Percentiles rank a stretch among this genome's conserved stretches.
Evolutionary conservation across 2,329 filamentous ascomycete genomes (phyloP).

Genomic region (Penicillium palitans): DNA sequence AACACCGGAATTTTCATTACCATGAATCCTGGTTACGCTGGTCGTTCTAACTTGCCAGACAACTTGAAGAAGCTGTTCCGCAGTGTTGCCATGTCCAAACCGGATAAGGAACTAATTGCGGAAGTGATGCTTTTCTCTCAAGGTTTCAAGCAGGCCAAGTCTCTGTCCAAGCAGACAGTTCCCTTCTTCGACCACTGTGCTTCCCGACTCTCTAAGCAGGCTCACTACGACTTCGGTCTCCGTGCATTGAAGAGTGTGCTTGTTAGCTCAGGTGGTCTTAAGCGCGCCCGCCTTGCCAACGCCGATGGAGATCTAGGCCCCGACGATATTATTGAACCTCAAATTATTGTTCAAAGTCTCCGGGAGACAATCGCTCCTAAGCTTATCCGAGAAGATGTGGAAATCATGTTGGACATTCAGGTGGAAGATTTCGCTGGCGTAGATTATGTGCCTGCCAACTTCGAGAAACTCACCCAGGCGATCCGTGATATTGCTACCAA

Average conservation of each 20-base stretch:
- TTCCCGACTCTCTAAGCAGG: constrained; percentile 82
- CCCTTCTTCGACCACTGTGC: constrained; percentile 97
- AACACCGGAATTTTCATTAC: constrained; percentile 99
- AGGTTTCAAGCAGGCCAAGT: constrained; percentile 95
- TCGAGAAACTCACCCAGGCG: constrained; percentile 74
- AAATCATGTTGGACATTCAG: constrained; percentile 83
- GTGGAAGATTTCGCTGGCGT: constrained; percentile 86
- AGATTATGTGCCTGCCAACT: constrained; percentile 84
- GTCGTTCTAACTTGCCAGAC: constrained; percentile 94
- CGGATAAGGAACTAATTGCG: constrained; percentile 98
- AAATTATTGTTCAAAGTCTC: constrained; percentile 98
- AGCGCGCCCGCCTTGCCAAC: constrained; percentile 72
- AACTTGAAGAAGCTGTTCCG: constrained; percentile 99
- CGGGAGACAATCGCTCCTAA: constrained; percentile 98
- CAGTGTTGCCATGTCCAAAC: constrained; percentile 99
- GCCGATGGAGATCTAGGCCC: constrained; percentile 59
- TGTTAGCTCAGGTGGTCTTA: constrained; percentile 90
- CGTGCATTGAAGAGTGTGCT: constrained; percentile 98
- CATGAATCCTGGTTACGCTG: constrained; percentile 99
- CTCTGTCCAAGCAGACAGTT: constrained; percentile 90
- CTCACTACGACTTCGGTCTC: constrained; percentile 97
- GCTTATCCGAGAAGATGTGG: constrained; percentile 86
- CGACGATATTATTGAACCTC: constrained; percentile 80
- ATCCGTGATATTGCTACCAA: constrained; percentile 74
- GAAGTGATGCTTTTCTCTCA: constrained; percentile 99